Evolutionary conservation across 2,329 filamentous ascomycete species (phyloP), one percentile per base, ranked within the genome.

Genomic region (Pleurostoma richardsiae): DNA sequence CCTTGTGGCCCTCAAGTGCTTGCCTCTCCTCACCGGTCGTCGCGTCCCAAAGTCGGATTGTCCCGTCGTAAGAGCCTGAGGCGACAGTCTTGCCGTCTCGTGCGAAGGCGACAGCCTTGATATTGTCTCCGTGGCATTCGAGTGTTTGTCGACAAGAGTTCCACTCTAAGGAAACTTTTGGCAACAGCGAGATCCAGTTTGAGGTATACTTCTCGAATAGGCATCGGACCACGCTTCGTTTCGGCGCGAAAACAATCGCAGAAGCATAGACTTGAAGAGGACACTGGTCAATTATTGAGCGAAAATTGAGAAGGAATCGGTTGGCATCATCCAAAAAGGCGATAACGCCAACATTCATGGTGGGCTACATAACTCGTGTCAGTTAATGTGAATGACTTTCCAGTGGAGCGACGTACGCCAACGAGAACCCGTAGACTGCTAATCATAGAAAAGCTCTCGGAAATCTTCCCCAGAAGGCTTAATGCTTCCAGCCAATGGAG

Each of bases 401-500:
- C 33, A 36, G n/a, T n/a, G 19, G 30, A 29, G n/a, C 33, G 8
- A 36, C 33, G 8, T 36, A 36, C 33, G n/a, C 33, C n/a, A 36
- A 36, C 33, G 33, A 36, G 33, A 36, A 8, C 33, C n/a, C 33
- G 33, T 36, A 36, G n/a, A 8, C n/a, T 36, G 33, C 8, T 8
- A n/a, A 39, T 39, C 28, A 29, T 30, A 26, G 38, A n/a, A 26
- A 39, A 45, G 41, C 10, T 27, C 3, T 31, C 26, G 50, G 41
- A 27, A 40, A 57, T 45, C 40, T 57, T 52, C 10, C 56, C 56
- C 36, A 70, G 54, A 6, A 68, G 50, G 41, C 62, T 63, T 26
- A 71, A 51, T 5, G 60, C 63, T 52, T 72, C 67, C 2, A 72
- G 50, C 69, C 67, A 72, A 44, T 73, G 56, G 3, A 73, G 65